Evolutionary conservation across 805 yeast species (phyloP).

Genomic region (Yarrowia sp.): DNA sequence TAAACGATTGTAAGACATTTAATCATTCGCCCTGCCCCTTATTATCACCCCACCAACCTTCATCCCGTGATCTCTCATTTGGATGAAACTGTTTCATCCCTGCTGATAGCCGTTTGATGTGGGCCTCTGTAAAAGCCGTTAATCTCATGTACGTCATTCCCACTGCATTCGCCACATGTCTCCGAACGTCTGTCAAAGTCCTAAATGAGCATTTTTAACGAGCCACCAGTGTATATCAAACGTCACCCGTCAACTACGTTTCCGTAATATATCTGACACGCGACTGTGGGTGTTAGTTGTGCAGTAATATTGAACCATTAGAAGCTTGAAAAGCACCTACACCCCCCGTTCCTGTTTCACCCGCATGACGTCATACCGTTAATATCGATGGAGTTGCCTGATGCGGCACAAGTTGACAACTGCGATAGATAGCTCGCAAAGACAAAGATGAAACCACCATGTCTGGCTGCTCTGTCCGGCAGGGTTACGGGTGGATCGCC

Average conservation of each 20-base stretch:
- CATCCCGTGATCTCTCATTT: too few relatives aligned
- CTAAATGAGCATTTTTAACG: too few relatives aligned
- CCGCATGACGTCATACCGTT: conserved; percentile 28
- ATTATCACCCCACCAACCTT: too few relatives aligned
- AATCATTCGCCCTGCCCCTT: too few relatives aligned
- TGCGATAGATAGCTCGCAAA: too few relatives aligned
- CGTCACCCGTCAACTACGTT: not conserved
- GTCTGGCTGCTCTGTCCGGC: too few relatives aligned
- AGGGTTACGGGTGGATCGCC: not conserved
- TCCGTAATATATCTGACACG: not conserved
- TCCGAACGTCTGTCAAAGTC: not conserved
- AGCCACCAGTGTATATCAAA: not conserved
- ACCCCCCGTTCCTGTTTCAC: not conserved
- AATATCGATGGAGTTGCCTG: not conserved
- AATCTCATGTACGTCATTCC: not conserved
- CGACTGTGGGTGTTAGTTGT: not conserved
- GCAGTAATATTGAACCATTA: too few relatives aligned
- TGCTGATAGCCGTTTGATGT: conserved; percentile 16
- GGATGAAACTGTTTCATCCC: conserved; percentile 14
- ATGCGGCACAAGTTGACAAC: not conserved
- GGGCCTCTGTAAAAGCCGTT: not conserved
- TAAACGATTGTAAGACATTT: too few relatives aligned
- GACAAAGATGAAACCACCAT: too few relatives aligned
- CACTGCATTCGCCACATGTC: not conserved
- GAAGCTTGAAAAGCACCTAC: too few relatives aligned